Conservation (phyloP, 2,329 filamentous ascomycete genomes). For the Intubia oerlemansii region DNA sequence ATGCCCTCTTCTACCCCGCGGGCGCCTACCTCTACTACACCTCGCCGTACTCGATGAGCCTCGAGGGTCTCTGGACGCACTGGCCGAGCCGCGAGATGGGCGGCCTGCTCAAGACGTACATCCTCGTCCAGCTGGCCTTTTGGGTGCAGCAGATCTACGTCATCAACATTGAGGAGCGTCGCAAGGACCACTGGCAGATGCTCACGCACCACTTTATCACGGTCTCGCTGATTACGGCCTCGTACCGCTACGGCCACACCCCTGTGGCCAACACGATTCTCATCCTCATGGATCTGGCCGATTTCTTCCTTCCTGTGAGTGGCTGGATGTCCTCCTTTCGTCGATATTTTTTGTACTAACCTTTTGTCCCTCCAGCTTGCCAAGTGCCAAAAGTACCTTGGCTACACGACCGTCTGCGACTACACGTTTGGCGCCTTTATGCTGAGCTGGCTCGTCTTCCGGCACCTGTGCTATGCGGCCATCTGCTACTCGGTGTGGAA, state of each 20-base stretch:
- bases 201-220: slow-evolving; percentile 87
- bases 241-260: slow-evolving; percentile 73
- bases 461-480: slow-evolving; percentile 60
- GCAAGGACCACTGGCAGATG: slow-evolving; percentile 96
- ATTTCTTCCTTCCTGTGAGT: slow-evolving; percentile 66
- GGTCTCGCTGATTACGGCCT: slow-evolving; percentile 54
- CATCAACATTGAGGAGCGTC: slow-evolving; percentile 80
- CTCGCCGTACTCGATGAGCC: slow-evolving; percentile 58
- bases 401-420: slow-evolving; percentile 58
- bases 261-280: slow-evolving; percentile 77
- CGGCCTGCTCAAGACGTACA: slow-evolving; percentile 67
- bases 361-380: slow-evolving; percentile 36
- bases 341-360: slow-evolving; percentile 5
- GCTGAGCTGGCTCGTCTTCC: slow-evolving; percentile 59
- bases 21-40: slow-evolving; percentile 71
- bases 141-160: slow-evolving; percentile 90
- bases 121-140: slow-evolving; percentile 75
- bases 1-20: slow-evolving; percentile 57
- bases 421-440: slow-evolving; percentile 71
- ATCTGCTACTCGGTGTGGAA: slow-evolving; percentile 68
- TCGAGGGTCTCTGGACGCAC: slow-evolving; percentile 59
- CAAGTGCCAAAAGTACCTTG: slow-evolving; percentile 84
- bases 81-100: slow-evolving; percentile 64
- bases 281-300: slow-evolving; percentile 83
- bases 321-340: slow-evolving; percentile 1